These are phyloP conservation scores for Cryptosporidium baileyi DNA, from an alignment of 169 alveolate species.

Conservation along the genomic window DNA sequence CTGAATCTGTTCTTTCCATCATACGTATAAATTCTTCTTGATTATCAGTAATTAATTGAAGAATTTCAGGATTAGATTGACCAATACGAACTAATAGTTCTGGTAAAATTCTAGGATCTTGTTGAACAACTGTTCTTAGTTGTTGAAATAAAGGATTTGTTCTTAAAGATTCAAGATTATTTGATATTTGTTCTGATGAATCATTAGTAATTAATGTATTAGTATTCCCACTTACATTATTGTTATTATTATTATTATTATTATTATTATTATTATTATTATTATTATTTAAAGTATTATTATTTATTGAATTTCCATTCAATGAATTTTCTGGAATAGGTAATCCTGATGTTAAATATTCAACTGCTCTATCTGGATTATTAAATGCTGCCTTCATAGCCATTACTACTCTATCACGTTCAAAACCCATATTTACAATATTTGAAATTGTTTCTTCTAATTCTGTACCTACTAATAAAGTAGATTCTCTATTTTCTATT, in stretches of 20 bases:
- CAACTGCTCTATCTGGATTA: slow-evolving; percentile 96
- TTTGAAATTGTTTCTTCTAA: slow-evolving; percentile 78
- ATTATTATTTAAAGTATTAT: slow-evolving; percentile 64
- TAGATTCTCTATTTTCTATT: slow-evolving; percentile 71
- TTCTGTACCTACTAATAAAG: slow-evolving; percentile 76
- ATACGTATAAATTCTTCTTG: slow-evolving; percentile 86
- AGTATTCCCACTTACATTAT: not conserved
- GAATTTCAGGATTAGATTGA: slow-evolving; percentile 84
- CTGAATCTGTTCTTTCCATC: slow-evolving; percentile 74
- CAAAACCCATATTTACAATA: slow-evolving; percentile 92
- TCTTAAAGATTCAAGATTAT: slow-evolving; percentile 73
- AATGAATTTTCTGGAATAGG: slow-evolving; percentile 73
- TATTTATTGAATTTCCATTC: slow-evolving; percentile 69
- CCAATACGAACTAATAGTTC: slow-evolving; percentile 85
- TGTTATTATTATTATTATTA: slow-evolving; percentile 19
- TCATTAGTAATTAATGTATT: not conserved
- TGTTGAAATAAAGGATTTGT: slow-evolving; percentile 84
- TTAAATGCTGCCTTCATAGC: slow-evolving; percentile 94
- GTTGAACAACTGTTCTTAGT: slow-evolving; percentile 82
- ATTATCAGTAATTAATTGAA: slow-evolving; percentile 82
- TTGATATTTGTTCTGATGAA: slow-evolving; percentile 60
- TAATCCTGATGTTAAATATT: slow-evolving; percentile 88
- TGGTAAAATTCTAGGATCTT: slow-evolving; percentile 88
- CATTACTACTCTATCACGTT: slow-evolving; percentile 81
- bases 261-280: slow-evolving; percentile 66